Evolutionary conservation across 2,329 filamentous ascomycete species (phyloP), one percentile per base, ranked within the genome.

Genomic region (Aureobasidium zeae): DNA sequence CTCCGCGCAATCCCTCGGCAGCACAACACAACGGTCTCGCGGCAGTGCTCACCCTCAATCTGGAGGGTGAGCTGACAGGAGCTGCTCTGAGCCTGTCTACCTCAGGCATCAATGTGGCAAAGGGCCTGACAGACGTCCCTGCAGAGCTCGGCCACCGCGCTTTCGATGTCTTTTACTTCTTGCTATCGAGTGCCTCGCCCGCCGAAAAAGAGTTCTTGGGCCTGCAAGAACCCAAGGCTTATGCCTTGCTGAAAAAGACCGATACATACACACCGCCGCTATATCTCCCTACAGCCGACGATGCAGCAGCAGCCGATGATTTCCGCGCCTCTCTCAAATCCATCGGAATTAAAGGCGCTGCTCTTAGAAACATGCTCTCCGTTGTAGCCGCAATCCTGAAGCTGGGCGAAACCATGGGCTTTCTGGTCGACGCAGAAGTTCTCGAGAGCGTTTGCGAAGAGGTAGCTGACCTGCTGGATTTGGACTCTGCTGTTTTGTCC

Each of bases 131-230:
- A 12, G 79, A 83, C 45, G 77, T 98, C 12, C 85, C 91, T 0
- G 64, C 79, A 0, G 79, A 94, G 57, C 58, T 78, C 5, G 91
- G 91, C 10, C 86, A 86, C 63, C 81, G 91, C 50, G 91, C 89
- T 3, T 98, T 98, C 54, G 89, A 98, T 58, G 91, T 94, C 37
- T 96, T 98, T 59, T 96, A 98, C 67, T 96, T 95, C 56, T 77
- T 98, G 1, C 73, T 96, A 30, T 93, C 88, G 0, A 87, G 84
- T n/a, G 83, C 85, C 1, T 94, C 91, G 0, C 79, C 83, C 3
- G 81, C 86, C 2, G 91, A 98, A 65, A 74, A 86, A 45, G 89
- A 96, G 59, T 94, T 88, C 48, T 68, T 98, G 11, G 79, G 83
- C 19, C 73, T 98, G 21, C 83, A 86, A 63, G 71, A 79, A 7